Base-by-base conservation (phyloP, 768 basidiomycete genomes). In the Leccinellum albellum region DNA sequence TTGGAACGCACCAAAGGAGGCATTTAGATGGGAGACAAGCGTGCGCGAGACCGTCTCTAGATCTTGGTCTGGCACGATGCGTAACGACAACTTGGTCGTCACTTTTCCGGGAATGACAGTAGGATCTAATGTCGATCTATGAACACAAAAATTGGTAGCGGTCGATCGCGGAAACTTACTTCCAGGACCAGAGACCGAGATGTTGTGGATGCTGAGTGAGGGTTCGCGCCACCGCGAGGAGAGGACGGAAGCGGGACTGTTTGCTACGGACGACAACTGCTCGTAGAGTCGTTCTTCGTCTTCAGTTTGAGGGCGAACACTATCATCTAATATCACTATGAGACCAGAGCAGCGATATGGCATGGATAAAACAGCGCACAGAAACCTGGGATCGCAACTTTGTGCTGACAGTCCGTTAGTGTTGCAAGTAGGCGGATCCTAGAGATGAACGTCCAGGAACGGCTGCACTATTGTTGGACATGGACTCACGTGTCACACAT, bases 61-160 rank as follows among this genome's bases (percentile, higher is more conserved):
- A 54, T 87, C 82, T 71, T 98, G 96, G 66, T 98, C 93, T 2
- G 96, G 96, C 0, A 99, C 96, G 62, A 98, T 89, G 13, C 96
- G 90, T 57, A 98, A 72, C 5, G 93, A 96, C 6, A 98, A 80
- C 60, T 91, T 86, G 1, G 94, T 85, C n/a, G 82, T 84, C 26
- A 96, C 92, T 9, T 77, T 80, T 1, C 86, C 84, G 0, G 96
- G 94, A 46, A 98, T 98, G 57, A 98, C 85, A 1, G 96, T 96
- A 4, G 88, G 77, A 68, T 91, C 91, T 92, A 50, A 10, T 31
- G 23, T 15, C 4, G 35, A 45, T 51, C 20, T 15, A 29, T 60
- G 9, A 55, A 9, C 6, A 26, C 5, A 35, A 37, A 20, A 32
- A 40, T 50, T 14, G 12, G 21, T 21, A 12, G 10, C 2, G 1